Base-by-base conservation (phyloP, 2,329 filamentous ascomycete species). In the Arthrobotrys conoides region DNA sequence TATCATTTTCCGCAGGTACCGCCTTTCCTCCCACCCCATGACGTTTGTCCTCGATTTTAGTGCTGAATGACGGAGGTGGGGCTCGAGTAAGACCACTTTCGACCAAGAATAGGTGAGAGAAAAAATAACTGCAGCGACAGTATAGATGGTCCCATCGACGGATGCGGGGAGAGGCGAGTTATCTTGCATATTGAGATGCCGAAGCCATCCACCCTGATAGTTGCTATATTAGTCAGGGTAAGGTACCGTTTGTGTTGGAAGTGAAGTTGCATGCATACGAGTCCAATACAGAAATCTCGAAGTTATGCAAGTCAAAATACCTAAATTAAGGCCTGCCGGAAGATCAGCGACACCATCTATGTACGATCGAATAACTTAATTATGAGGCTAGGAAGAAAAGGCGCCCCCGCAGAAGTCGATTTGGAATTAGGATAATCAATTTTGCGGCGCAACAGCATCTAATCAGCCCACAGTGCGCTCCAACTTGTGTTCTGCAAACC, bases 171-270 rank as follows among this genome's bases (percentile, higher is more conserved):
- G 65, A 46, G 55, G 70, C 53, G 72, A 63, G 59, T 51, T 36
- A 72, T 65, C 68, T 67, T 78, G 68, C 75, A 78, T 77, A 68
- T 65, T 27, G 33, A 67, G 64, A 71, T 59, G 10, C 66, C 33
- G 48, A 55, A 59, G 46, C 68, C 46, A 18, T 61, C 49, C 49
- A 41, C 14, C 64, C 38, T 68, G 48, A 68, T 36, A 9, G 14
- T 18, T 55, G 20, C 48, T 41, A 14, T 41, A 41, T 41, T 67
- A 55, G 44, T 72, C 41, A 46, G 36, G 24, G 24, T 33, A 33
- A 30, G 27, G 27, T 30, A 30, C 16, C 0, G 3, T 30, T 48
- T 57, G 49, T 73, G 49, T 51, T 67, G 61, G 3, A 27, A 16
- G 36, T 46, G 38, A 72, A n/a, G 69, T 66, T 36, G 49, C 20